Base-by-base conservation (phyloP, 169 alveolate species). In the Pseudocohnilembus persalinus region DNA sequence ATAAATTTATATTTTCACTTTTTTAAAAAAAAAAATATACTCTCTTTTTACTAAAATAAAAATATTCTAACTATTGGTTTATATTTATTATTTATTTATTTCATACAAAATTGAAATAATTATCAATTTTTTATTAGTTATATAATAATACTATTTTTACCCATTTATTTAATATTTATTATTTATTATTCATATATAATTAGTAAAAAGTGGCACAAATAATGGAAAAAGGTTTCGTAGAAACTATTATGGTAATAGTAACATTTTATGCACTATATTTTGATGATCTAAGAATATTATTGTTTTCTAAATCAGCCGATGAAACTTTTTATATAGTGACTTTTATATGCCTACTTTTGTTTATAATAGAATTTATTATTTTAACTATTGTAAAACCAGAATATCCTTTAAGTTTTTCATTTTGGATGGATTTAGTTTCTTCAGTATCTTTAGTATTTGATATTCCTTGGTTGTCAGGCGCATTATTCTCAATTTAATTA, bases 381-480 rank as follows among this genome's bases (percentile, higher is more conserved):
- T 29, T 24, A 4, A n/a, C 49, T 6, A n/a, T 75, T 29, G 31
- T 75, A 26, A 75, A 31, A 75, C 49, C 28, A 29, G 31, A 30
- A 31, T 75, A 75, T 75, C 31, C 31, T 29, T 49, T 75, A 26
- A n/a, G 33, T n/a, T 73, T 73, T 26, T n/a, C 32, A 4, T 73
- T 73, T 73, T 73, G 28, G 28, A 73, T 73, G 76, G 76, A 73
- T 73, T 73, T 73, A 6, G 28, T 73, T 1, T 73, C 76, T 26
- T n/a, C 76, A 15, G 20, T 73, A 15, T n/a, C 76, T 73, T 26
- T 73, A 15, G 26, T 73, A 15, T 29, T 73, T 73, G 76, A 73
- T 73, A 73, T 73, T 73, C 76, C 76, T 73, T 73, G 76, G 76
- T 28, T 73, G 6, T 73, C 68, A 49, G 20, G 68, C 20, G 68